These are phyloP conservation scores for Nevesoporus exiguus DNA, from an alignment of 768 basidiomycete genomes.

Conservation along the genomic window DNA sequence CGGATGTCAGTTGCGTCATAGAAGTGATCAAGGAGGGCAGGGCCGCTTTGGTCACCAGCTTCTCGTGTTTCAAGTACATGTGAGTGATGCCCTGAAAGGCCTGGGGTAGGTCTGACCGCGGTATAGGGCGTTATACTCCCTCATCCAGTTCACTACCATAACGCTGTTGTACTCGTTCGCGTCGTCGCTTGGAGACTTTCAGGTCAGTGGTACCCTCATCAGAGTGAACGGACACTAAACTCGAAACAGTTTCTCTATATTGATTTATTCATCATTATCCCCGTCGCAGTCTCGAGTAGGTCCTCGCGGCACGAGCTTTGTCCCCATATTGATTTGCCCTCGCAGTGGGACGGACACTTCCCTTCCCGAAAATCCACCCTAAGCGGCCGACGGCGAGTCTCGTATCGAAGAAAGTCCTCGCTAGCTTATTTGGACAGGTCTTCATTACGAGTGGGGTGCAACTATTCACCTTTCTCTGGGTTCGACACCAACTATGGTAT, in stretches of 20 bases:
- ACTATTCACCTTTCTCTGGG: slow-evolving; percentile 87
- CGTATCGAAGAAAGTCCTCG: slow-evolving; percentile 91
- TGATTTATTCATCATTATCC: slow-evolving; percentile 96
- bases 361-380: slow-evolving; percentile 80
- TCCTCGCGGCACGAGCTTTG: not conserved
- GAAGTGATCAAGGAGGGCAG: slow-evolving; percentile 97
- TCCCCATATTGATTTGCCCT: slow-evolving; percentile 5
- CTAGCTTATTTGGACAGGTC: slow-evolving; percentile 92
- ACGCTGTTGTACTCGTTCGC: slow-evolving; percentile 95
- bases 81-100: slow-evolving; percentile 38
- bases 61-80: slow-evolving; percentile 99
- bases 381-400: slow-evolving; percentile 94
- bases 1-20: slow-evolving; percentile 93
- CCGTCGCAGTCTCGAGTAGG: slow-evolving; percentile 94
- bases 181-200: slow-evolving; percentile 93
- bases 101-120: slow-evolving; percentile 7
- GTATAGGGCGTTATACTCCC: slow-evolving; percentile 90
- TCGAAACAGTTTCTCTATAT: slow-evolving; percentile 84
- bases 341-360: slow-evolving; percentile 91
- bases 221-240: slow-evolving; percentile 5
- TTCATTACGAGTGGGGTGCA: slow-evolving; percentile 80
- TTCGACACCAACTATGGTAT: slow-evolving; percentile 80
- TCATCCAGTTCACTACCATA: slow-evolving; percentile 99
- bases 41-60: slow-evolving; percentile 94
- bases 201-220: slow-evolving; percentile 49